A percentile compares a stretch with the other conserved stretches of the same genome.
Evolutionary conservation across 768 basidiomycete genomes (phyloP).

Genomic region (Amanita polypyramis): DNA sequence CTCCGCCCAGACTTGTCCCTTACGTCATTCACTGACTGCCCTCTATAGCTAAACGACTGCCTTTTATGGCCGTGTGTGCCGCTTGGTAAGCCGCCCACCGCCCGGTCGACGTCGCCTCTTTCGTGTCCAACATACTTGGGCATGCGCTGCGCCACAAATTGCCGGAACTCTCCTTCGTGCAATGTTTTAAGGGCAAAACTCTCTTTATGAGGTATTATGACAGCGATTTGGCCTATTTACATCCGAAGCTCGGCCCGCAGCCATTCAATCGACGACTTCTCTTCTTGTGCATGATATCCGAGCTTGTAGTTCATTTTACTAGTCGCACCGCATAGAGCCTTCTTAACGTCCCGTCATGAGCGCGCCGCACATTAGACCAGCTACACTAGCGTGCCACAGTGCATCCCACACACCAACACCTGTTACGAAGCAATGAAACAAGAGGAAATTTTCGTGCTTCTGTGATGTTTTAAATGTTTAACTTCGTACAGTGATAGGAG

Average conservation of each 20-base stretch:
- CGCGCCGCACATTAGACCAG: constrained; percentile 1
- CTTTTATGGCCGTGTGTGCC: constrained; percentile 9
- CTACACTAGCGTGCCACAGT: constrained; percentile 1
- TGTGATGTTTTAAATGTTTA: constrained; percentile 6
- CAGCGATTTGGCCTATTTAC: constrained; percentile 4
- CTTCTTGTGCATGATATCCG: constrained; percentile 3
- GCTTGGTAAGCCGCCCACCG: constrained; percentile 11
- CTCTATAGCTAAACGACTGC: constrained; percentile 14
- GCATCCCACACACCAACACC: not conserved
- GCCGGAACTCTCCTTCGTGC: constrained; percentile 9
- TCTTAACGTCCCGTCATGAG: not conserved
- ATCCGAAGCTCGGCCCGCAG: constrained; percentile 13
- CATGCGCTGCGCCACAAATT: constrained; percentile 18
- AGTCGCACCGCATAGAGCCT: constrained; percentile 1
- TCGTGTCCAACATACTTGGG: constrained; percentile 7
- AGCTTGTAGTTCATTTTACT: constrained; percentile 1
- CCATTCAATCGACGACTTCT: not conserved
- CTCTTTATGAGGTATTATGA: not conserved
- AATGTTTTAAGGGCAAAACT: not conserved
- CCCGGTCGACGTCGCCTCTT: constrained; percentile 11
- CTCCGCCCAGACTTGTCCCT: constrained; percentile 13
- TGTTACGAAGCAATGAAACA: not conserved
- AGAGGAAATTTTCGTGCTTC: not conserved
- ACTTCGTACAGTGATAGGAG: constrained; percentile 5
- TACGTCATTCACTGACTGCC: constrained; percentile 11